These are phyloP conservation scores for Malus sylvestris DNA, from an alignment of 306 rosid genomes.

Conservation along the genomic window DNA sequence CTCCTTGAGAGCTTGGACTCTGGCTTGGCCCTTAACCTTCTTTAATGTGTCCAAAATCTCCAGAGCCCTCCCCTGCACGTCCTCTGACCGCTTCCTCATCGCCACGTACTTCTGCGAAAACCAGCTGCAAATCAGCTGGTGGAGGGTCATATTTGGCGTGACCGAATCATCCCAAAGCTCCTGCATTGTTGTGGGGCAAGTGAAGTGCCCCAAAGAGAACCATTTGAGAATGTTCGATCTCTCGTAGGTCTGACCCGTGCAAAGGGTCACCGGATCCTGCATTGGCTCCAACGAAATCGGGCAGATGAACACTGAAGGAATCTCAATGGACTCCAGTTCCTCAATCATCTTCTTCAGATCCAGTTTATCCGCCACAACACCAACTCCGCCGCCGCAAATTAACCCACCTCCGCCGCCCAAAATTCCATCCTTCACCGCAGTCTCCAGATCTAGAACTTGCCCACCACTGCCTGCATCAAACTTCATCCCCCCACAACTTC, in stretches of 20 bases:
- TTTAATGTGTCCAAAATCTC: slow-evolving; percentile 48
- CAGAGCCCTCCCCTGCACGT: slow-evolving; percentile 54
- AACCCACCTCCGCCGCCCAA: slow-evolving; percentile 37
- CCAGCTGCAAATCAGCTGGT: slow-evolving; percentile 55
- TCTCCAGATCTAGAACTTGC: slow-evolving; percentile 53
- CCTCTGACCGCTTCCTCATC: slow-evolving; percentile 61
- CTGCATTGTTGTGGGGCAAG: slow-evolving; percentile 87
- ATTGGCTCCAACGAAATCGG: slow-evolving; percentile 77
- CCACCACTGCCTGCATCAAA: slow-evolving; percentile 37
- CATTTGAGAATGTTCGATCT: slow-evolving; percentile 66
- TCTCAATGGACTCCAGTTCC: slow-evolving; percentile 53
- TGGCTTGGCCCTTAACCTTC: slow-evolving; percentile 65
- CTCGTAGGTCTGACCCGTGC: slow-evolving; percentile 90
- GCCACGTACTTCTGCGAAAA: slow-evolving; percentile 48
- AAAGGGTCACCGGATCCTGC: slow-evolving; percentile 78
- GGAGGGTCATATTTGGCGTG: slow-evolving; percentile 58
- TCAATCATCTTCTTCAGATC: slow-evolving; percentile 59
- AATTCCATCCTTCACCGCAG: slow-evolving; percentile 59
- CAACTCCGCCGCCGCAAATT: slow-evolving; percentile 12
- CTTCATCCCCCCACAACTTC: slow-evolving; percentile 15
- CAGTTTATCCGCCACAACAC: slow-evolving; percentile 25
- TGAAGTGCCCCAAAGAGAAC: slow-evolving; percentile 65
- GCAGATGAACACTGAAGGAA: slow-evolving; percentile 68
- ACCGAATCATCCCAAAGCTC: slow-evolving; percentile 74
- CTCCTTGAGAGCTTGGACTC: slow-evolving; percentile 57